Evolutionary conservation across 148 eudicot species (phyloP).

Genomic region (Rheum nobile): DNA sequence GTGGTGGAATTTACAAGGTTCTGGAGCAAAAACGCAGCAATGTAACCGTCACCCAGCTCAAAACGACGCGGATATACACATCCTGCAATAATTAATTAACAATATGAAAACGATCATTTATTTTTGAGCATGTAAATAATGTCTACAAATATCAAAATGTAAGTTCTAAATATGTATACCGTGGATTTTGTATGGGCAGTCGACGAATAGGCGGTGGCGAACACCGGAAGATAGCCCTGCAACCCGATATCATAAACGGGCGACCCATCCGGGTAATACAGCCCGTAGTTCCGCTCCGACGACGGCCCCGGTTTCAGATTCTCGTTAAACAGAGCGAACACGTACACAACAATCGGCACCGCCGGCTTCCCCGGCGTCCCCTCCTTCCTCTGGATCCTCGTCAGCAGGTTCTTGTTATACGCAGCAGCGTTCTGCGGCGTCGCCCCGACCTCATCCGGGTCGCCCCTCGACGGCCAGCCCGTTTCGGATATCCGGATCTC

Average conservation of each 20-base stretch:
- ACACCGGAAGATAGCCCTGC: conserved; percentile 47
- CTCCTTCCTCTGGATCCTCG: conserved; percentile 33
- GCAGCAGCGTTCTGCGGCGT: conserved; percentile 55
- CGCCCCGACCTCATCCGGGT: conserved; percentile 62
- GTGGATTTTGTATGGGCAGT: conserved; percentile 10
- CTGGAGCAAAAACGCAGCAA: neutral
- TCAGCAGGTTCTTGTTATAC: conserved; percentile 71
- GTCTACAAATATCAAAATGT: too few relatives aligned
- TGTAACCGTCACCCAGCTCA: neutral
- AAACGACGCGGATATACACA: neutral
- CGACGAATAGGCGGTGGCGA: conserved; percentile 12
- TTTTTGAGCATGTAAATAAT: too few relatives aligned
- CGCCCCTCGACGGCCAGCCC: conserved; percentile 92
- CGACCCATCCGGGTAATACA: conserved; percentile 59
- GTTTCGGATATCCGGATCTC: conserved; percentile 66
- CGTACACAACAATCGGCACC: conserved; percentile 53
- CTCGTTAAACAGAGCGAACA: conserved; percentile 88
- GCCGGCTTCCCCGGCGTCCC: conserved; percentile 69
- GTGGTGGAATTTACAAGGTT: neutral
- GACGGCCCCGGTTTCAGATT: conserved; percentile 74
- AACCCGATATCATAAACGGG: conserved; percentile 76
- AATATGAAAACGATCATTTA: neutral
- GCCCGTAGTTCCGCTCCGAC: conserved; percentile 81
- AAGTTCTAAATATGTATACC: too few relatives aligned
- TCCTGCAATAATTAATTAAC: neutral